Evolutionary conservation across 202 grass and related monocot genomes (phyloP), one percentile per base, ranked within the genome.

Genomic region (Hordeum pubiflorum): DNA sequence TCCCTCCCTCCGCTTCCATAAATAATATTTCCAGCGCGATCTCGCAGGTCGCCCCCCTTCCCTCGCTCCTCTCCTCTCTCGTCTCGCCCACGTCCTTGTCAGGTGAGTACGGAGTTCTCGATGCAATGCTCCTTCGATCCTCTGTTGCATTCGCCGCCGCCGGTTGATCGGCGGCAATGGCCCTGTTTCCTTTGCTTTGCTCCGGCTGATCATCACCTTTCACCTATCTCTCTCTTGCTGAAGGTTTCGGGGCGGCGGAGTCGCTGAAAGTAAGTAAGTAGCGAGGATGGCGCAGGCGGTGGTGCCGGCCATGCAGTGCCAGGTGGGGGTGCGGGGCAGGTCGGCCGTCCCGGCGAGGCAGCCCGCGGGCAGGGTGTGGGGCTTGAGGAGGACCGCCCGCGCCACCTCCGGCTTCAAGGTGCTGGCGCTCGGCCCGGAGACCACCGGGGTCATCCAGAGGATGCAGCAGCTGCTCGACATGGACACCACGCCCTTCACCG

Each of bases 391-490:
- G 60, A 69, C 33, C 80, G 91, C 58, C 41, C 77, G 82, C 21
- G 69, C 88, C 58, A 67, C 57, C 61, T 78, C 91, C 75, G 80
- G 88, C n/a, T 88, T 99, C 81, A 99, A 93, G 88, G 92, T 91
- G 85, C 75, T 91, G 58, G 96, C 96, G 72, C 36, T 83, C 10
- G 88, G 85, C 79, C 80, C 89, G 17, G 83, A 69, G 14, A 81
- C 29, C 80, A 79, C 82, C 69, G 92, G 96, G 14, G 83, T 88
- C 18, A 91, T 99, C 32, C 74, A 91, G 26, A 87, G 96, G 81
- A 76, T 99, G 56, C 89, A 99, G 80, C 85, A 96, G 80, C 70
- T 99, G 61, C 96, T 99, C 73, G 93, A 93, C 81, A 71, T 99
- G 96, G 96, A 99, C 87, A 99, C 81, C 83, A 87, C 68, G 38